These are phyloP conservation scores for Saccharomycopsis hybrid DNA, from an alignment of 1,139 yeast genomes.

Conservation along the genomic window DNA sequence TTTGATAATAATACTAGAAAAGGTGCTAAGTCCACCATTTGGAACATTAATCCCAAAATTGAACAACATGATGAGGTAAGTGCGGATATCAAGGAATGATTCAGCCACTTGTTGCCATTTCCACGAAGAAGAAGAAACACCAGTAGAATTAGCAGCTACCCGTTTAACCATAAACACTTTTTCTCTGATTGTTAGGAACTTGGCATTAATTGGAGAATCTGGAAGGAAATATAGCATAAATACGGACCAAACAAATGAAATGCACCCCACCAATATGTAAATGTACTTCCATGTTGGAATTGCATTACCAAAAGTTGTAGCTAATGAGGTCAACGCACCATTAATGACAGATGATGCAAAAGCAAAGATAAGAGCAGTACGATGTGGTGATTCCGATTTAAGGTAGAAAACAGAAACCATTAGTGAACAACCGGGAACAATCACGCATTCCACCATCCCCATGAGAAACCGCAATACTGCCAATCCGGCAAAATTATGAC, in stretches of 20 bases:
- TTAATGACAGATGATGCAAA: conserved; percentile 32
- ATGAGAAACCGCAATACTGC: conserved; percentile 34
- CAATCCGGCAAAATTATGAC: conserved; percentile 31
- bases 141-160: conserved; percentile 33
- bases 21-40: conserved; percentile 32
- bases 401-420: conserved; percentile 32
- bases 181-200: conserved; percentile 27
- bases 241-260: conserved; percentile 28
- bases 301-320: conserved; percentile 28
- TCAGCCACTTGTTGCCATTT: conserved; percentile 30
- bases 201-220: conserved; percentile 44
- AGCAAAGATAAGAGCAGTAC: conserved; percentile 29
- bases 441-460: conserved; percentile 39
- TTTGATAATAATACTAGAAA: conserved; percentile 32
- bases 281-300: conserved; percentile 33
- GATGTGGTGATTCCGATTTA: conserved; percentile 28
- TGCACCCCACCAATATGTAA: conserved; percentile 30
- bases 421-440: conserved; percentile 40
- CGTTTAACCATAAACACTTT: conserved; percentile 31
- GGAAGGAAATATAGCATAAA: conserved; percentile 32
- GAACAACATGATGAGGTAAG: conserved; percentile 29
- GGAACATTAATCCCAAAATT: conserved; percentile 31
- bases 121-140: conserved; percentile 27
- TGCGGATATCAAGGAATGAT: conserved; percentile 28
- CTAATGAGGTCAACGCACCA: conserved; percentile 26